Conservation (phyloP, 352 stramenopile species). For the Globisporangium iwayamae region DNA sequence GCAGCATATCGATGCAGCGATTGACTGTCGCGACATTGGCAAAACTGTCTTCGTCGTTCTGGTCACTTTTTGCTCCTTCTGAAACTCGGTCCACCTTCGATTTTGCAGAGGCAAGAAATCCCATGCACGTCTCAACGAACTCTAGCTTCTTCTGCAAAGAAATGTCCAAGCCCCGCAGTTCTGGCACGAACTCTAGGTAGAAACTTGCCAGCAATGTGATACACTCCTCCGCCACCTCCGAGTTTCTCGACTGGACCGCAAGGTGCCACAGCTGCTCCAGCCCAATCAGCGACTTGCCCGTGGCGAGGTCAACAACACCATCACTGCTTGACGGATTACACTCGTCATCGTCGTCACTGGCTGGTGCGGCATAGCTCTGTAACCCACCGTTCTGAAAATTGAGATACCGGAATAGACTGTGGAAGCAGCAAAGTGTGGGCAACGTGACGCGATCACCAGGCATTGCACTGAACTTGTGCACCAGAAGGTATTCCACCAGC, state of each 20-base stretch:
- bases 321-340: neutral
- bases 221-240: slow-evolving; percentile 52
- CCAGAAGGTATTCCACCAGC: slow-evolving; percentile 32
- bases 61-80: neutral
- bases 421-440: slow-evolving; percentile 59
- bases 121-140: slow-evolving; percentile 66
- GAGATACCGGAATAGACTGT: slow-evolving; percentile 60
- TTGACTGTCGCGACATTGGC: slow-evolving; percentile 27
- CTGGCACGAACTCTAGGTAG: slow-evolving; percentile 50
- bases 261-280: slow-evolving; percentile 61
- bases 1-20: slow-evolving; percentile 63
- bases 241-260: slow-evolving; percentile 34
- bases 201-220: slow-evolving; percentile 55
- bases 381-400: slow-evolving; percentile 43
- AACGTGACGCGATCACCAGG: slow-evolving; percentile 30
- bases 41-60: neutral
- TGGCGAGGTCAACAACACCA: slow-evolving; percentile 33
- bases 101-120: slow-evolving; percentile 34
- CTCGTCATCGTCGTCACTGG: slow-evolving; percentile 4
- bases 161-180: slow-evolving; percentile 23
- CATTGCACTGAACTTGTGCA: slow-evolving; percentile 42
- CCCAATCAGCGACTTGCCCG: slow-evolving; percentile 34
- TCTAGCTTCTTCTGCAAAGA: slow-evolving; percentile 31
- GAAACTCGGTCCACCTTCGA: slow-evolving; percentile 6
- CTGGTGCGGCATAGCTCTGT: slow-evolving; percentile 21